Evolutionary conservation across 768 basidiomycete genomes (phyloP).

Genomic region (Phaeotremella skinneri): DNA sequence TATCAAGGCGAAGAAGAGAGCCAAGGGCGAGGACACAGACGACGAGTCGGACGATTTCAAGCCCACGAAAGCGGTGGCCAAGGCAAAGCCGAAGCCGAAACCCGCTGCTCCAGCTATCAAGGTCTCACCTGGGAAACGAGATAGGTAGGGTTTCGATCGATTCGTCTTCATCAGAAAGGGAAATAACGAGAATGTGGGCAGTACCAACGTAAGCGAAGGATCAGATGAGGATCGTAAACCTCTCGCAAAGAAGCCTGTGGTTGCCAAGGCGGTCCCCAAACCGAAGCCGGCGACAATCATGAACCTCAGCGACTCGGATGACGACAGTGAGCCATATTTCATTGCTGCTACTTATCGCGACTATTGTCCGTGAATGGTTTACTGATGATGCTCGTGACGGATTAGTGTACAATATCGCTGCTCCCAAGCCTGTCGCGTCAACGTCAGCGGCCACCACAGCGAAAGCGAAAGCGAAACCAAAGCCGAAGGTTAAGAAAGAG

Average conservation of each 20-base stretch:
- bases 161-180: background rate
- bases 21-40: slow-evolving; percentile 43
- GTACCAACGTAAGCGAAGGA: slow-evolving; percentile 26
- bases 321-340: slow-evolving; percentile 26
- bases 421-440: slow-evolving; percentile 17
- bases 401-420: slow-evolving; percentile 31
- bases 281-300: slow-evolving; percentile 26
- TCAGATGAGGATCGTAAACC: slow-evolving; percentile 44
- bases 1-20: slow-evolving; percentile 52
- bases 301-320: slow-evolving; percentile 36
- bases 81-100: slow-evolving; percentile 36
- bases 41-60: slow-evolving; percentile 61
- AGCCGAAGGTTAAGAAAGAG: slow-evolving; percentile 25
- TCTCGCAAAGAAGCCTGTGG: slow-evolving; percentile 48
- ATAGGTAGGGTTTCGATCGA: slow-evolving; percentile 18
- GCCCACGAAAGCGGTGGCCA: slow-evolving; percentile 57
- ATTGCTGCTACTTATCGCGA: background rate
- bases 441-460: slow-evolving; percentile 31
- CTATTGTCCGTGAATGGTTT: background rate
- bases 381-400: too few species aligned
- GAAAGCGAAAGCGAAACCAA: slow-evolving; percentile 35
- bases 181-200: slow-evolving; percentile 8
- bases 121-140: slow-evolving; percentile 27
- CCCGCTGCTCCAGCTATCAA: slow-evolving; percentile 30
- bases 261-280: slow-evolving; percentile 32